Base-by-base conservation (phyloP, 2,329 filamentous ascomycete species). In the Gnomoniopsis sp. region DNA sequence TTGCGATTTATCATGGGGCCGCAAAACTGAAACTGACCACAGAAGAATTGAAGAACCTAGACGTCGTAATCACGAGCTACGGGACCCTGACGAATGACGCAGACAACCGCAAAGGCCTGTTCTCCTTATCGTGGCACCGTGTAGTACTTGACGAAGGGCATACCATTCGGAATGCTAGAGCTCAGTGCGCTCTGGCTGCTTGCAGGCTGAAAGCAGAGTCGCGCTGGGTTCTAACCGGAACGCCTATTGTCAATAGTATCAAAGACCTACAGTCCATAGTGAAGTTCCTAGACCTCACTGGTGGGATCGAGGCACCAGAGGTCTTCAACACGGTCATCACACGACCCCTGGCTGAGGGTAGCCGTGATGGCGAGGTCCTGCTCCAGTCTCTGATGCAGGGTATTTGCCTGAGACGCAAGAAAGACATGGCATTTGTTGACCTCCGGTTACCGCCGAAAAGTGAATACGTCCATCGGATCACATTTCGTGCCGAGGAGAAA, bases 381-480 rank as follows among this genome's bases (percentile, higher is more conserved):
- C 79, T 96, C 3, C 89, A 93, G 67, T 81, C 85, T 6, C 79
- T 96, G 48, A 93, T 96, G 85, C 80, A 81, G n/a, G 86, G 89
- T 19, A 82, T 96, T 49, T 95, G 90, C 66, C 78, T 96, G 22
- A 84, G 92, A 41, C 85, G 92, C 41, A 88, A 87, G 71, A 96
- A 96, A 70, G 88, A 93, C 57, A 96, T 96, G 91, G 81, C 82
- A 6, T 96, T 96, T 67, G 83, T 96, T 54, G 90, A 96, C 64
- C 77, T 96, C 21, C 88, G 86, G 62, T 79, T 96, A 10, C 91
- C 92, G 0, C 78, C 86, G 15, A 86, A 96, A 67, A 88, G 86
- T 1, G 91, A 93, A 68, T 92, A 88, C 64, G 79, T 95, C 6
- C 87, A 95, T 66, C 84, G 84, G 10, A 85, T 96, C 64, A 79